A percentile compares a stretch with the other conserved stretches of the same genome.
phyloP scores from a whole-genome alignment of 2,329 filamentous ascomycete species.

The Exophiala oligosperma region DNA sequence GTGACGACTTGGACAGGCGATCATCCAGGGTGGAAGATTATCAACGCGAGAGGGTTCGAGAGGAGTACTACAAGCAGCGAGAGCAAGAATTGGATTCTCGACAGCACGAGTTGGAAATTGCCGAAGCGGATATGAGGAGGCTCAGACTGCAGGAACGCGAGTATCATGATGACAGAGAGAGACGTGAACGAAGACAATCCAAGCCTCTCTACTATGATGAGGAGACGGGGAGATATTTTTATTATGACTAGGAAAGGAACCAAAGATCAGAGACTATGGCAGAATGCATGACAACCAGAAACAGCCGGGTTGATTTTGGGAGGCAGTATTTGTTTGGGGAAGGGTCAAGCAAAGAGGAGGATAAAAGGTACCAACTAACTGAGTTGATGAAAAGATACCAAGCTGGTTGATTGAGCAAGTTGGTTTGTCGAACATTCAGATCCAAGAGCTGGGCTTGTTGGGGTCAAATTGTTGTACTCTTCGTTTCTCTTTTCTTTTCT shows the following conservation, averaged over 20 bases:
- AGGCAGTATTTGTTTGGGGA: neutral
- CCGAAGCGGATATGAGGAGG: neutral
- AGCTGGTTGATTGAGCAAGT: neutral
- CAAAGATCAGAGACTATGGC: neutral
- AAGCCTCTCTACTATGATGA: neutral
- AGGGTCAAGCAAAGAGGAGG: neutral
- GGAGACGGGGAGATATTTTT: neutral
- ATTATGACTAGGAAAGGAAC: neutral
- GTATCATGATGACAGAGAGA: neutral
- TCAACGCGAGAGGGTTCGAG: constrained; percentile 5
- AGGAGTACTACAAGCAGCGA: constrained; percentile 3
- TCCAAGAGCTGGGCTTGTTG: no score
- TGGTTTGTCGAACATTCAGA: neutral
- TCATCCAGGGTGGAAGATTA: constrained; percentile 6
- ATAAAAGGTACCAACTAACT: neutral
- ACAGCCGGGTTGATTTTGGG: neutral
- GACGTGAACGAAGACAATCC: neutral
- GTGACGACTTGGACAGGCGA: neutral
- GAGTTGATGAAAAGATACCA: neutral
- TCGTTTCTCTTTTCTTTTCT: neutral
- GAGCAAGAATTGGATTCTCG: neutral
- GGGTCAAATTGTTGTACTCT: neutral
- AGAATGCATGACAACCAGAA: neutral
- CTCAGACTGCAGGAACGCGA: neutral
- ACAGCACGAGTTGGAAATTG: neutral